phyloP scores from a whole-genome alignment of 176 grass and related monocot species.

The Pontederia paniculata region DNA sequence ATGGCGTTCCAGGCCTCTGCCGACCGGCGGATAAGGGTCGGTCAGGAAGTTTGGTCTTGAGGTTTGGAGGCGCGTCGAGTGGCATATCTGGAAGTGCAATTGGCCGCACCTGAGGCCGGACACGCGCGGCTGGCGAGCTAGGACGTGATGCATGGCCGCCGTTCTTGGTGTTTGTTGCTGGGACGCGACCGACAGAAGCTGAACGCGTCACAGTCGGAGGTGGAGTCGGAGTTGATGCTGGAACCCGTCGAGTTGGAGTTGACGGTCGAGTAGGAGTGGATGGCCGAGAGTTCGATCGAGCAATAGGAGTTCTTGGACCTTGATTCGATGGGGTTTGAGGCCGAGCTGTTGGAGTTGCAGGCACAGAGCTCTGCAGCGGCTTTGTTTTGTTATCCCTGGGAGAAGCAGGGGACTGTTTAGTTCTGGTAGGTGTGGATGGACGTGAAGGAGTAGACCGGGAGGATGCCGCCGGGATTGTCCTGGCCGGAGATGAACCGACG shows the following conservation, averaged over 20 bases:
- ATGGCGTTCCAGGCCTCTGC: background rate
- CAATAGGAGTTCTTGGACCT: background rate
- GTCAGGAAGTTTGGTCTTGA: background rate
- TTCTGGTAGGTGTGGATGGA: background rate
- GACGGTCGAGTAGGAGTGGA: background rate
- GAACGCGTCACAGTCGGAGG: background rate
- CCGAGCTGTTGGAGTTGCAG: background rate
- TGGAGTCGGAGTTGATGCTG: background rate
- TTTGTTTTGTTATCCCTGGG: background rate
- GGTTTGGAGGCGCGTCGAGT: background rate
- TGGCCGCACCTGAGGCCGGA: background rate
- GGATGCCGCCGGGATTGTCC: background rate
- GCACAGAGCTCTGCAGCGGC: background rate
- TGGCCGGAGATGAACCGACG: background rate
- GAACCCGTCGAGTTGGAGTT: background rate
- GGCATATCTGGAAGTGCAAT: background rate
- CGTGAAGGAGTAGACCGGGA: background rate
- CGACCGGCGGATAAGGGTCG: background rate
- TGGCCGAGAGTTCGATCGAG: constrained; percentile 7
- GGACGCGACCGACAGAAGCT: constrained; percentile 1
- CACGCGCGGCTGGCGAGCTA: constrained; percentile 5
- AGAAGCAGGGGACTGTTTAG: background rate
- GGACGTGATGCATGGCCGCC: background rate
- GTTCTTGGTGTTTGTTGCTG: background rate
- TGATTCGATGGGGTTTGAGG: background rate